These are phyloP conservation scores for Scleroderma bovista DNA, from an alignment of 768 basidiomycete species.

Conservation along the genomic window DNA sequence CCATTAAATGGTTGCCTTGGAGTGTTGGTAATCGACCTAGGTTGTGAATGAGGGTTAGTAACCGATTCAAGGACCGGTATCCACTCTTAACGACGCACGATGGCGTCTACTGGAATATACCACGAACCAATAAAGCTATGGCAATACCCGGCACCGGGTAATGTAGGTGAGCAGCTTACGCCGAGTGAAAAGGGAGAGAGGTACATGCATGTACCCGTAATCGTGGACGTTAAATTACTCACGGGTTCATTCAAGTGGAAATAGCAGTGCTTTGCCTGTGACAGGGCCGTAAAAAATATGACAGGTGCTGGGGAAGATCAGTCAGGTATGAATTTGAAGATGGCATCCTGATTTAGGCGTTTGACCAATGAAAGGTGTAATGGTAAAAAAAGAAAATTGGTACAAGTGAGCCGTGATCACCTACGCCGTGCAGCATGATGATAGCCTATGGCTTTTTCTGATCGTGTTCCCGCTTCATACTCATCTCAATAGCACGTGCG, in stretches of 20 bases:
- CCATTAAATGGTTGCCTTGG: not conserved
- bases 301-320: not conserved
- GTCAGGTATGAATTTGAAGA: not conserved
- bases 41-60: too few relatives aligned
- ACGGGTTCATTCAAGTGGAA: not conserved
- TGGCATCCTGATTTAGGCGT: not conserved
- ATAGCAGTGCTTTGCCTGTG: too few relatives aligned
- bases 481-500: constrained; percentile 88
- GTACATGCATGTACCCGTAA: not conserved
- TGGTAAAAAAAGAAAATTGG: not conserved
- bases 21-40: not conserved
- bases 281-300: not conserved
- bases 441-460: constrained; percentile 30
- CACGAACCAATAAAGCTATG: not conserved
- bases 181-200: not conserved
- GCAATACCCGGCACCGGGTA: not conserved
- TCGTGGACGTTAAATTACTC: not conserved
- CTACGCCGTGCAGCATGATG: not conserved
- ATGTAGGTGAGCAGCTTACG: not conserved
- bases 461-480: constrained; percentile 61
- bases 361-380: not conserved
- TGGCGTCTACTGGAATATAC: not conserved
- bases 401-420: not conserved
- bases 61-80: not conserved
- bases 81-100: not conserved